Conservation (phyloP, 2,329 filamentous ascomycete species). For the Cladorrhinum sp. region DNA sequence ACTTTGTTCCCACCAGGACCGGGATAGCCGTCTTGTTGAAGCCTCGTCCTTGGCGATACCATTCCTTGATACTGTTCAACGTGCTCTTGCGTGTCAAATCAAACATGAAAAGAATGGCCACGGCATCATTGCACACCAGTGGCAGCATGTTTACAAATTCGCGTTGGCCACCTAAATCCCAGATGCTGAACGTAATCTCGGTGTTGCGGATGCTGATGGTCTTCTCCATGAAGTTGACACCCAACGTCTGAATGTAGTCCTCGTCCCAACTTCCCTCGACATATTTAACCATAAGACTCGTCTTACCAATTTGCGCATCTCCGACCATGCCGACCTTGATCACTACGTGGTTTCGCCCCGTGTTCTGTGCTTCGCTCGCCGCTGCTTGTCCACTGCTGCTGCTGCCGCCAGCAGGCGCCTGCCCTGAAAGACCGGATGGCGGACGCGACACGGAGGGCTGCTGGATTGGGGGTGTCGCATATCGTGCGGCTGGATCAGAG, state of each 20-base stretch:
- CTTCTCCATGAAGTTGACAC: constrained; percentile 99
- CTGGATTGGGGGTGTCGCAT: constrained; percentile 47
- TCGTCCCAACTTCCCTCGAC: constrained; percentile 99
- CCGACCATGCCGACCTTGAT: constrained; percentile 99
- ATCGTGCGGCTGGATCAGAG: constrained; percentile 42
- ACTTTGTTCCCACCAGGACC: constrained; percentile 95
- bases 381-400: constrained; percentile 40
- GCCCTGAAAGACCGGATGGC: constrained; percentile 51
- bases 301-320: constrained; percentile 98
- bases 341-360: constrained; percentile 72
- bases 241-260: constrained; percentile 97
- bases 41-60: constrained; percentile 94
- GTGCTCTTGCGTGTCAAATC: constrained; percentile 97
- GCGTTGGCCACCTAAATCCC: constrained; percentile 95
- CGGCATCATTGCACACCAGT: constrained; percentile 97
- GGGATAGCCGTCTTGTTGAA: constrained; percentile 99
- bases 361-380: constrained; percentile 35
- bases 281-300: constrained; percentile 98
- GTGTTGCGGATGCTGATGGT: constrained; percentile 99
- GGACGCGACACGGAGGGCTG: constrained; percentile 50
- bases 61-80: constrained; percentile 98
- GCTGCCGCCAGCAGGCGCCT: constrained; percentile 36
- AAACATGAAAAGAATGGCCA: constrained; percentile 99
- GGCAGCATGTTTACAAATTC: constrained; percentile 99
- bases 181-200: constrained; percentile 99